These are phyloP conservation scores for Mortierella sp. DNA, from an alignment of 371 early-diverging fungal species.

Conservation along the genomic window DNA sequence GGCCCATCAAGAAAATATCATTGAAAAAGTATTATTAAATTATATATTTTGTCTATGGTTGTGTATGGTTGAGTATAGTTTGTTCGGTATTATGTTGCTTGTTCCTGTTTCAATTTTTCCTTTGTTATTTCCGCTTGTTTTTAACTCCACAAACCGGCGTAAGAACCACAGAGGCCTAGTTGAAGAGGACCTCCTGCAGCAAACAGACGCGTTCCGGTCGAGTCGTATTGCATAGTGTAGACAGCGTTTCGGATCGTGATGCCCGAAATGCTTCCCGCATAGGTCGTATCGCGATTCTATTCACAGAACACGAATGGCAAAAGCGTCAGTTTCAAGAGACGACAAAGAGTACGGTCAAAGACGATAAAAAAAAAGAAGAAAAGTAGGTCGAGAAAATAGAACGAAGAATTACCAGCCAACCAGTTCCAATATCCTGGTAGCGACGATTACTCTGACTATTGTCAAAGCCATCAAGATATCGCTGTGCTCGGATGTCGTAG, in stretches of 20 bases:
- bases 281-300: constrained; percentile 59
- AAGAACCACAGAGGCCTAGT: constrained; percentile 67
- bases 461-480: constrained; percentile 56
- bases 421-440: constrained; percentile 60
- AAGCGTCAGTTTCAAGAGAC: too few relatives aligned
- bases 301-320: not conserved
- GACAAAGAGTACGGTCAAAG: too few relatives aligned
- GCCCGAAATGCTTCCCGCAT: constrained; percentile 57
- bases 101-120: not conserved
- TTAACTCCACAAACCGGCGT: constrained; percentile 62
- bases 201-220: constrained; percentile 63
- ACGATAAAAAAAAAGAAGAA: too few relatives aligned
- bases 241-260: constrained; percentile 67
- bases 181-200: constrained; percentile 79
- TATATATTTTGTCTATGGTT: constrained; percentile 2
- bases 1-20: too few relatives aligned
- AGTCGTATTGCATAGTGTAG: constrained; percentile 68
- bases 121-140: not conserved
- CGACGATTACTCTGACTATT: constrained; percentile 14
- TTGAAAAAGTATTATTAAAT: not conserved
- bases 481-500: constrained; percentile 64
- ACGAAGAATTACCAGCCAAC: constrained; percentile 63
- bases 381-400: too few relatives aligned
- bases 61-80: not conserved
- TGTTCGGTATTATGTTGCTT: not conserved